Percentiles rank a stretch among this genome's conserved stretches.
Conservation (phyloP, 805 yeast genomes). For the Zygosaccharomyces rouxii region DNA sequence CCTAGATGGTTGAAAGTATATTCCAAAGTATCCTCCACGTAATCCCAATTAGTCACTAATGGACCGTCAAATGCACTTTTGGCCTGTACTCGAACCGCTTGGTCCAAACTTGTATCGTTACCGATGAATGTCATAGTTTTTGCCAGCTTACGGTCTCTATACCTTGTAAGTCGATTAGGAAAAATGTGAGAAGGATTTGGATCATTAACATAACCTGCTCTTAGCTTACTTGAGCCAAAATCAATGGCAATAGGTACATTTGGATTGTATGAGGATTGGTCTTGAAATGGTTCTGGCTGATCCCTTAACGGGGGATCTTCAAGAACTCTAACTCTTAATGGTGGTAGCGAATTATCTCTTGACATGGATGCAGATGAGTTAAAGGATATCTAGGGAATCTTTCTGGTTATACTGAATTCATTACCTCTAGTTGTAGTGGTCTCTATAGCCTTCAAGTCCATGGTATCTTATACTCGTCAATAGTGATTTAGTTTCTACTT, state of each 20-base stretch:
- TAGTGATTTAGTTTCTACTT: not conserved
- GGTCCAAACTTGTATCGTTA: conserved; percentile 71
- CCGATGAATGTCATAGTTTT: conserved; percentile 71
- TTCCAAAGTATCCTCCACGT: conserved; percentile 75
- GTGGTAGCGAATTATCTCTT: conserved; percentile 29
- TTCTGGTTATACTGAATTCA: not conserved
- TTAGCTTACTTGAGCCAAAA: conserved; percentile 61
- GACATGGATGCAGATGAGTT: conserved; percentile 11
- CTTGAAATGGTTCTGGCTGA: conserved; percentile 32
- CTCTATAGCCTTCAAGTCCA: not conserved
- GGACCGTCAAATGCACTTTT: conserved; percentile 85
- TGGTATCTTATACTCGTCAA: not conserved
- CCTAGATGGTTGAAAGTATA: conserved; percentile 78
- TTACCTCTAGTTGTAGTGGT: not conserved
- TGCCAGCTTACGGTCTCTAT: conserved; percentile 69
- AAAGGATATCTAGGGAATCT: not conserved
- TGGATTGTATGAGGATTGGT: conserved; percentile 25
- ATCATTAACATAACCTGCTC: conserved; percentile 54
- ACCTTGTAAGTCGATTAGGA: conserved; percentile 65
- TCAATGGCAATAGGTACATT: conserved; percentile 82
- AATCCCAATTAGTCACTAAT: conserved; percentile 88
- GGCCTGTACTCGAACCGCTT: conserved; percentile 60
- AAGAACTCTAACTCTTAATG: conserved; percentile 24
- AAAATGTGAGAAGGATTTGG: conserved; percentile 55
- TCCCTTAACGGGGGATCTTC: conserved; percentile 32